Evolutionary conservation across 75 land plant species (phyloP), one percentile per base, ranked within the genome.

Genomic region (Chamaecyparis obtusa): DNA sequence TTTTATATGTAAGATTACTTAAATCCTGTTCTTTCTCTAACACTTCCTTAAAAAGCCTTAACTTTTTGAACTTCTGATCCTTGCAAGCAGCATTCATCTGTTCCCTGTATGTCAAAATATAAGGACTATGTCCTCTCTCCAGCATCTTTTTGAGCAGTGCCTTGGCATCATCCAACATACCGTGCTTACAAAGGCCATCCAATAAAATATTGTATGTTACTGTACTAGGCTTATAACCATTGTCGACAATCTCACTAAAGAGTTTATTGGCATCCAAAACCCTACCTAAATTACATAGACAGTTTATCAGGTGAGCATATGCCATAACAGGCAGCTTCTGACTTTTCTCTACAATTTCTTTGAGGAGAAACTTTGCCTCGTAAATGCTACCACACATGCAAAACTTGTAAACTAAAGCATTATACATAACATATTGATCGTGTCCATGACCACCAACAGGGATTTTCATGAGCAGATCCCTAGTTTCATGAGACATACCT

Each of bases 181-280:
- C 91, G 35, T 91, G 88, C 85, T 91, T 90, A 7, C 88, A 90
- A 27, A 86, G 90, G 32, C 92, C 92, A 69, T 89, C 87, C 43
- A 91, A 83, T 85, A 89, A 43, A 19, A 67, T 48, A 84, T 91
- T 91, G 90, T 86, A 91, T 30, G 89, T 85, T 85, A 88, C 44
- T 24, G 54, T 87, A 49, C 39, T 67, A 71, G 80, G 81, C 2
- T 81, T n/a, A 81, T 81, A 44, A 15, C 83, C 83, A 0, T 81
- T 86, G 41, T 64, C 87, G 54, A 88, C 32, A 46, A 88, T 88
- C 32, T 72, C 56, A 35, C 41, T 54, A 77, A 88, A 48, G 56
- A 88, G 83, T 51, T 86, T 32, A 39, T 76, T 60, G 15, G 89
- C 89, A 39, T 87, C 87, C 21, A 44, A 15, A 43, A 86, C 87